Evolutionary conservation across 305 asterid species (phyloP).

Genomic region (Fraxinus xanthoxyloides): DNA sequence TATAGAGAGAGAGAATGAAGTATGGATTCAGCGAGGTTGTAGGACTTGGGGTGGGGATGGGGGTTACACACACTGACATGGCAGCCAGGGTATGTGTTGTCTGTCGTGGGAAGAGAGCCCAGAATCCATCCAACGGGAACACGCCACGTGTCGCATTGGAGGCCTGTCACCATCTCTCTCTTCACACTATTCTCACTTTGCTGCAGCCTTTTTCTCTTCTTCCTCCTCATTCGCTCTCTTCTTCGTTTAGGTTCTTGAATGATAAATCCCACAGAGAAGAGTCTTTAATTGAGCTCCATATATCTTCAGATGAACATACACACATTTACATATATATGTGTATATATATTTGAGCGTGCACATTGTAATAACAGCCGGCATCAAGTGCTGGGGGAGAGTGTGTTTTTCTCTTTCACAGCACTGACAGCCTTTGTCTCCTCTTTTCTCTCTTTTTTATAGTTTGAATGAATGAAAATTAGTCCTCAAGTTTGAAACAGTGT

Average conservation of each 20-base stretch:
- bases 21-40: constrained; percentile 74
- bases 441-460: neutral
- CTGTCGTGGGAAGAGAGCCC: constrained; percentile 71
- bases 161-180: constrained; percentile 51
- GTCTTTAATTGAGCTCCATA: neutral
- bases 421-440: neutral
- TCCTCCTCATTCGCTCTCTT: constrained; percentile 18
- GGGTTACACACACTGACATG: constrained; percentile 55
- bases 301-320: neutral
- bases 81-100: constrained; percentile 34
- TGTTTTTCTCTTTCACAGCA: neutral
- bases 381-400: neutral
- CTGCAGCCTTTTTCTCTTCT: constrained; percentile 5
- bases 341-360: neutral
- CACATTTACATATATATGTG: neutral
- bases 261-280: neutral
- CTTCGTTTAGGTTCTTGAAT: constrained; percentile 3
- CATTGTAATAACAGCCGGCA: neutral
- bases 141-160: constrained; percentile 61
- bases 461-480: neutral
- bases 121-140: constrained; percentile 43
- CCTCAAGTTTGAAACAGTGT: neutral
- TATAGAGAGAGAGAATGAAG: constrained; percentile 23
- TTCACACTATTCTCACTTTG: constrained; percentile 27
- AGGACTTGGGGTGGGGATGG: constrained; percentile 30